Evolutionary conservation across 768 basidiomycete genomes (phyloP).

Genomic region (Boletus tylopilopsis): DNA sequence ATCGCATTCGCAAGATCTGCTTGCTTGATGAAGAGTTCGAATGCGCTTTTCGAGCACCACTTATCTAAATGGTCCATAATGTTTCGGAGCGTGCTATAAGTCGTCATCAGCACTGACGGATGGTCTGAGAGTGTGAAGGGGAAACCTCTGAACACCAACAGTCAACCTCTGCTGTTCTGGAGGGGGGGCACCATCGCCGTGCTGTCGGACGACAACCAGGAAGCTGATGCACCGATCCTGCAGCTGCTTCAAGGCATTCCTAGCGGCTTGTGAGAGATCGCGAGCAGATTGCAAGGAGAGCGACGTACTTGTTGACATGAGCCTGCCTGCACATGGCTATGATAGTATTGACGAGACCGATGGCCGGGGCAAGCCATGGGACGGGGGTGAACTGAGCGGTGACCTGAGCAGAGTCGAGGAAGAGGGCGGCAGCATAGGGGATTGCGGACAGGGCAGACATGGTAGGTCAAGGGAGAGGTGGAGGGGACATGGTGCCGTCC

Average conservation of each 20-base stretch:
- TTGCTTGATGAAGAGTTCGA: slow-evolving; percentile 46
- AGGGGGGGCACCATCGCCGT: slow-evolving; percentile 24
- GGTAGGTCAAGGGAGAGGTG: neutral
- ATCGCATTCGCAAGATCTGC: slow-evolving; percentile 42
- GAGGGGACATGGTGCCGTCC: neutral
- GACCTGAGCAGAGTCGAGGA: slow-evolving; percentile 36
- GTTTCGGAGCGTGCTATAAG: slow-evolving; percentile 28
- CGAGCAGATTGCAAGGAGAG: neutral
- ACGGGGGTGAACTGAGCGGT: slow-evolving; percentile 46
- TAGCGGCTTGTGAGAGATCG: slow-evolving; percentile 17
- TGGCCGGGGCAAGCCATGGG: slow-evolving; percentile 43
- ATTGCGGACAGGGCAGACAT: slow-evolving; percentile 16
- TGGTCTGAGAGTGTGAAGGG: neutral
- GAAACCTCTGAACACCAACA: slow-evolving; percentile 31
- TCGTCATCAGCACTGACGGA: slow-evolving; percentile 6
- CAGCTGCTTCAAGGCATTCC: slow-evolving; percentile 42
- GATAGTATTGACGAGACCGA: slow-evolving; percentile 41
- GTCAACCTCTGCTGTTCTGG: slow-evolving; percentile 33
- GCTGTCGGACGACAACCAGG: slow-evolving; percentile 37
- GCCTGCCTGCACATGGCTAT: slow-evolving; percentile 47
- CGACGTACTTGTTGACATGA: slow-evolving; percentile 41
- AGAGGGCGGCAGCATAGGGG: slow-evolving; percentile 7
- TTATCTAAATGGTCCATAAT: slow-evolving; percentile 40
- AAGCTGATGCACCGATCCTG: slow-evolving; percentile 45
- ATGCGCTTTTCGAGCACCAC: slow-evolving; percentile 39